Percentiles rank a stretch among this genome's conserved stretches.
phyloP scores from a whole-genome alignment of 306 rosid species.

The Adenanthera pavonina region DNA sequence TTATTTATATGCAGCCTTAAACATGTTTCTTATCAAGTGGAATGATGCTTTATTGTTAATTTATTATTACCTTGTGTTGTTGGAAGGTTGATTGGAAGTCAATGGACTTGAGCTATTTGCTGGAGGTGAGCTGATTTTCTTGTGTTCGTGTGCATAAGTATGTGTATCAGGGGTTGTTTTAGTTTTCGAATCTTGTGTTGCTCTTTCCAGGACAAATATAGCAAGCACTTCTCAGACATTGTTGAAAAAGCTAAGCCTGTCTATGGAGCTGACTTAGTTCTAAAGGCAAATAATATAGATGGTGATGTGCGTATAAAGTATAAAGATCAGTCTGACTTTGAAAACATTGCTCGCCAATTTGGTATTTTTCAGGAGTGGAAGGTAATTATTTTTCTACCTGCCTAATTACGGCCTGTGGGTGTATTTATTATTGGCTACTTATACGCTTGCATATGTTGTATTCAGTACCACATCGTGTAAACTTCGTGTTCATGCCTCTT shows the following conservation, averaged over 20 bases:
- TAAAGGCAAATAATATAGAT: conserved; percentile 70
- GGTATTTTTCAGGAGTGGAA: conserved; percentile 98
- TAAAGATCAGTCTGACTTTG: conserved; percentile 68
- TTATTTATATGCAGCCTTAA: conserved; percentile 25
- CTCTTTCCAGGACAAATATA: conserved; percentile 68
- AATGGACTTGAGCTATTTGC: conserved; percentile 86
- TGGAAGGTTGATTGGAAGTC: conserved; percentile 86
- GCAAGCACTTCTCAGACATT: conserved; percentile 61
- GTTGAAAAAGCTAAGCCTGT: conserved; percentile 75
- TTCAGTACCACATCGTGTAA: not conserved
- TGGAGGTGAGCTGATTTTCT: conserved; percentile 65
- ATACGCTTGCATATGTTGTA: not conserved
- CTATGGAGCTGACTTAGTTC: conserved; percentile 68
- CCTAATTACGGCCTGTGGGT: conserved; percentile 13
- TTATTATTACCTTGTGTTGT: conserved; percentile 38
- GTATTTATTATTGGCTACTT: not conserved
- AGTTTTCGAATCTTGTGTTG: conserved; percentile 33
- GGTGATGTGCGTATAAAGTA: conserved; percentile 80
- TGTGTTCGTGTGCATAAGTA: conserved; percentile 18
- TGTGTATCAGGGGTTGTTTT: conserved; percentile 27
- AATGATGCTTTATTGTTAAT: conserved; percentile 26
- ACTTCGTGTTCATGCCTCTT: not conserved
- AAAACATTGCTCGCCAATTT: conserved; percentile 75
- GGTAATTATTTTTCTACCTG: conserved; percentile 52
- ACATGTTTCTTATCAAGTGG: conserved; percentile 32